A percentile compares a stretch with the other conserved stretches of the same genome.
Conservation (phyloP, 1,139 yeast species). For the Yamadazyma songkhlaensis region DNA sequence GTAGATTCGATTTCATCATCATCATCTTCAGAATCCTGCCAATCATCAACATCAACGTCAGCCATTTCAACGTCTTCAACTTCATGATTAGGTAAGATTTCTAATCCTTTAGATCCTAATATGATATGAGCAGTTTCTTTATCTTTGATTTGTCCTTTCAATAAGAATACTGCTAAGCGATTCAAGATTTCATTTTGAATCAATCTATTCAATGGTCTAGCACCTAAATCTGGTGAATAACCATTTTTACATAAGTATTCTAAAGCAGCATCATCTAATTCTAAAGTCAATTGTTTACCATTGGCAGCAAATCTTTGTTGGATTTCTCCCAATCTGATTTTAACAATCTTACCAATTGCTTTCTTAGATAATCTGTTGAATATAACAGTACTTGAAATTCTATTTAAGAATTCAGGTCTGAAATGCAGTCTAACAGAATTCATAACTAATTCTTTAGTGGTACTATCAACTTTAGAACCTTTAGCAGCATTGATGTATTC, state of each 20-base stretch:
- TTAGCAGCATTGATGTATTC: constrained; percentile 73
- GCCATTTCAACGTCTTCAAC: constrained; percentile 53
- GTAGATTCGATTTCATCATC: constrained; percentile 40
- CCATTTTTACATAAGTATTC: constrained; percentile 83
- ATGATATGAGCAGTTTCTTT: constrained; percentile 78
- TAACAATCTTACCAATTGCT: constrained; percentile 90
- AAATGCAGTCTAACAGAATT: constrained; percentile 83
- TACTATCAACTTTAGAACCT: constrained; percentile 60
- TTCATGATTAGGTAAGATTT: constrained; percentile 85
- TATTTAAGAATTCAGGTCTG: constrained; percentile 96
- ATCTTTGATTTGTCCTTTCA: constrained; percentile 84
- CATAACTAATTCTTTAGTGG: constrained; percentile 78
- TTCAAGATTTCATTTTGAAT: constrained; percentile 87
- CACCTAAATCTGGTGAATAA: constrained; percentile 91
- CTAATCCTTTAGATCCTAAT: constrained; percentile 61
- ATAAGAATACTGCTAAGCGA: constrained; percentile 79
- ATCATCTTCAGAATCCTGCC: constrained; percentile 55
- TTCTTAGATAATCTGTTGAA: constrained; percentile 89
- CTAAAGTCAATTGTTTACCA: constrained; percentile 72
- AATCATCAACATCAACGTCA: constrained; percentile 53
- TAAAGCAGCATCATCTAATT: constrained; percentile 69
- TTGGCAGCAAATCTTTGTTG: constrained; percentile 80
- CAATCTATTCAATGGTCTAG: constrained; percentile 93
- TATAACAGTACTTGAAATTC: constrained; percentile 88
- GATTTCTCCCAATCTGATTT: constrained; percentile 77